Percentiles rank a stretch among this genome's conserved stretches.
Conservation (phyloP, 2,329 filamentous ascomycete genomes). For the Penicillium italicum region DNA sequence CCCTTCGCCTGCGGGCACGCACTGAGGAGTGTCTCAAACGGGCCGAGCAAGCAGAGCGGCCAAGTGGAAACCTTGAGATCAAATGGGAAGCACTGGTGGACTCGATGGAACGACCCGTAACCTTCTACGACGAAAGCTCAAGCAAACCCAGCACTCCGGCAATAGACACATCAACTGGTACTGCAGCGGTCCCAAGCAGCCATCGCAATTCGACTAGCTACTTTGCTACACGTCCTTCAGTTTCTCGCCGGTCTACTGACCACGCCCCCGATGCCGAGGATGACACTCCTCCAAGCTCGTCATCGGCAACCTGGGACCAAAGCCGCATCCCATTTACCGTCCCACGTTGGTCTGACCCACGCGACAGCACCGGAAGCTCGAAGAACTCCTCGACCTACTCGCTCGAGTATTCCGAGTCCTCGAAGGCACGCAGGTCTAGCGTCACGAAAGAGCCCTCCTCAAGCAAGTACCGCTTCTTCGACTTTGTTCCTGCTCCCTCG, state of each 20-base stretch:
- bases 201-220: constrained; percentile 44
- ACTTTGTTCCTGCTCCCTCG: constrained; percentile 42
- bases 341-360: constrained; percentile 40
- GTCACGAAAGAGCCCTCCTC: constrained; percentile 38
- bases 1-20: constrained; percentile 41
- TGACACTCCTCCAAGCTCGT: constrained; percentile 45
- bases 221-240: constrained; percentile 37
- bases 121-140: constrained; percentile 41
- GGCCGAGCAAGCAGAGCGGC: constrained; percentile 49
- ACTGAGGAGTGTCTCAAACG: constrained; percentile 46
- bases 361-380: constrained; percentile 43
- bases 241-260: constrained; percentile 40
- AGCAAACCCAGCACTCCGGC: constrained; percentile 40
- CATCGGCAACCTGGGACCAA: constrained; percentile 44
- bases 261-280: constrained; percentile 39
- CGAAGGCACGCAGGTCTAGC: constrained; percentile 38
- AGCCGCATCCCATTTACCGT: constrained; percentile 40
- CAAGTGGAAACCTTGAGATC: constrained; percentile 44
- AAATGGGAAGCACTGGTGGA: constrained; percentile 51
- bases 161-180: constrained; percentile 30
- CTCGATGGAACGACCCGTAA: constrained; percentile 45
- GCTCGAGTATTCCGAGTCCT: constrained; percentile 38
- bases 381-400: constrained; percentile 48
- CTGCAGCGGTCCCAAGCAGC: constrained; percentile 30
- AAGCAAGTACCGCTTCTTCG: constrained; percentile 45